phyloP scores from a whole-genome alignment of 1,139 yeast species.

The Hanseniaspora gamundiae region DNA sequence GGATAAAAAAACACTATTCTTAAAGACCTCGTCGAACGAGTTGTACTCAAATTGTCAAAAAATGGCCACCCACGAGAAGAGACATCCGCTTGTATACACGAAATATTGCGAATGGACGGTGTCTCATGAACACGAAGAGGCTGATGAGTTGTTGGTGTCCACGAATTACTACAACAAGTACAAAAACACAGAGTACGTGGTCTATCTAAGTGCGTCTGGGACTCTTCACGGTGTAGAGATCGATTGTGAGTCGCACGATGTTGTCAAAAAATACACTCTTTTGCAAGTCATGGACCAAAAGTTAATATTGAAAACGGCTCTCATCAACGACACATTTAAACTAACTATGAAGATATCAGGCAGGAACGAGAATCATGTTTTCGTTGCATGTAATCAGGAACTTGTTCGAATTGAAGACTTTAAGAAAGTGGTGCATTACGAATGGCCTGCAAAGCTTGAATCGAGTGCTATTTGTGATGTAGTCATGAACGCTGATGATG shows the following conservation, averaged over 20 bases:
- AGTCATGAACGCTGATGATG: not conserved
- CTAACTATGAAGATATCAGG: not conserved
- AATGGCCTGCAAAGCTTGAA: not conserved
- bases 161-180: not conserved
- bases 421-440: not conserved
- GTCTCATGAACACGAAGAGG: not conserved
- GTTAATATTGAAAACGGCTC: not conserved
- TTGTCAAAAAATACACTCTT: not conserved
- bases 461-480: not conserved
- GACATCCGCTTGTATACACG: not conserved
- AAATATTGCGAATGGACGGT: not conserved
- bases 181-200: not conserved
- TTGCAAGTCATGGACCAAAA: not conserved
- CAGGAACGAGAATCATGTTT: not conserved
- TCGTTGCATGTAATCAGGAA: not conserved
- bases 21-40: not conserved
- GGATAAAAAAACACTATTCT: not conserved
- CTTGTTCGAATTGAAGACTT: not conserved
- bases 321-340: not conserved
- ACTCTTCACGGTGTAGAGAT: not conserved
- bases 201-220: not conserved
- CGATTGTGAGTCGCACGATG: not conserved
- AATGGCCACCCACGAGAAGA: not conserved
- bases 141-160: not conserved
- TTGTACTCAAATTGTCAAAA: not conserved